A percentile compares a stretch with the other conserved stretches of the same genome.
Conservation (phyloP, 768 basidiomycete species). For the Trametopsis cervina region DNA sequence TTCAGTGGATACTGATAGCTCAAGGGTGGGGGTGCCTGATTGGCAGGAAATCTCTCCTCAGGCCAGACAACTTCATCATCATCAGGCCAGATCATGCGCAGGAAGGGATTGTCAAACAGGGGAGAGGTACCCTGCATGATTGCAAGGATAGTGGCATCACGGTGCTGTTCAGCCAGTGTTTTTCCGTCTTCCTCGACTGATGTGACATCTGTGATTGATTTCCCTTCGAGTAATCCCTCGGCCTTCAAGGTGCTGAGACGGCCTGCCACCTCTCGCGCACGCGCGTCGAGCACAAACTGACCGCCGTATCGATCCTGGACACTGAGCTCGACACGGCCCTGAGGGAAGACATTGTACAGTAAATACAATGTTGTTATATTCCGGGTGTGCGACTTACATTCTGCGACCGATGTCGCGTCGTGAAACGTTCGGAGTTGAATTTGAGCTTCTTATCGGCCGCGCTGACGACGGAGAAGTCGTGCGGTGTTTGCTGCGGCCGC, state of each 20-base stretch:
- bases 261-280: slow-evolving; percentile 11
- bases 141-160: slow-evolving; percentile 23
- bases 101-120: slow-evolving; percentile 30
- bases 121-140: slow-evolving; percentile 28
- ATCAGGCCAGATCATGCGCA: slow-evolving; percentile 28
- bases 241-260: slow-evolving; percentile 19
- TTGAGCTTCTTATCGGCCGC: slow-evolving; percentile 14
- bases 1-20: slow-evolving; percentile 29
- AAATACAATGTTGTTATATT: too few relatives aligned
- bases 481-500: slow-evolving; percentile 21
- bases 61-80: slow-evolving; percentile 31
- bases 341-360: too few relatives aligned
- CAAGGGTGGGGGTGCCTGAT: slow-evolving; percentile 15
- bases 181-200: slow-evolving; percentile 49
- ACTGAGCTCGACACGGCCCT: slow-evolving; percentile 3
- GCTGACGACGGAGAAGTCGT: slow-evolving; percentile 15
- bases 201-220: slow-evolving; percentile 30
- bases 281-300: slow-evolving; percentile 19
- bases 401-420: slow-evolving; percentile 20
- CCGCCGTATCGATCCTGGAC: slow-evolving; percentile 22
- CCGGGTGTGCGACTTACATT: slow-evolving; percentile 14
- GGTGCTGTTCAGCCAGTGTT: slow-evolving; percentile 50
- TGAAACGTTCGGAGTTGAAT: slow-evolving; percentile 22
- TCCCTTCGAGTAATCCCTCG: slow-evolving; percentile 23
- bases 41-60: slow-evolving; percentile 20